Evolutionary conservation across 139 green algal genomes (phyloP), one percentile per base, ranked within the genome.

Genomic region (Micractinium sp.): DNA sequence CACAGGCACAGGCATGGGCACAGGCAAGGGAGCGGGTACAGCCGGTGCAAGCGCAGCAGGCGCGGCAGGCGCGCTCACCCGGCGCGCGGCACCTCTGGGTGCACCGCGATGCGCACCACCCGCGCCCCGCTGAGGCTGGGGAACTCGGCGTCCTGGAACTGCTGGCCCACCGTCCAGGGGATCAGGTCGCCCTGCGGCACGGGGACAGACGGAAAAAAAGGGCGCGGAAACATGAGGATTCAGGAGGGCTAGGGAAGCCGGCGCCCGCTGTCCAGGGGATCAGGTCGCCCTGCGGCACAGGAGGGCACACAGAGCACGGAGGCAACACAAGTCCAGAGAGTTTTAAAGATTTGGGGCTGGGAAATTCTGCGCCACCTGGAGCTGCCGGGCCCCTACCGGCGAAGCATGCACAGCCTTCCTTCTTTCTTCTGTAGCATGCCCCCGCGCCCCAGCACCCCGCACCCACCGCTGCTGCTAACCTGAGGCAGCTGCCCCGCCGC

Each of bases 111-210:
- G 85, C 98, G 96, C 78, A 99, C 98, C 23, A 99, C 95, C 41
- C 98, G 93, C 14, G 96, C 98, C 36, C 98, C 98, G 7, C 92
- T 97, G 39, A 99, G 96, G 2, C 75, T 78, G 0, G 98, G 96
- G 91, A 99, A 99, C 73, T 98, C 96, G 4, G 92, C 71, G 92
- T 99, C 98, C 94, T 98, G 96, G 92, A 96, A 99, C 93, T 99
- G 98, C 95, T 99, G 95, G 18, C 94, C 94, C 35, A 99, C 89
- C 23, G 97, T 99, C 98, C 98, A 99, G n/a, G 98, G 98, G 71
- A 99, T 97, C 22, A 99, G 93, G 92, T 99, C 98, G 36, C 98
- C 98, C 86, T 96, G 92, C 4, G 25, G 47, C 47, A 56, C 7
- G 47, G 9, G 47, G 47, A 56, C 5, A 56, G 47, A 56, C 47